Conservation (phyloP, 2,329 filamentous ascomycete genomes). For the Ceratocystis eucalypticola region DNA sequence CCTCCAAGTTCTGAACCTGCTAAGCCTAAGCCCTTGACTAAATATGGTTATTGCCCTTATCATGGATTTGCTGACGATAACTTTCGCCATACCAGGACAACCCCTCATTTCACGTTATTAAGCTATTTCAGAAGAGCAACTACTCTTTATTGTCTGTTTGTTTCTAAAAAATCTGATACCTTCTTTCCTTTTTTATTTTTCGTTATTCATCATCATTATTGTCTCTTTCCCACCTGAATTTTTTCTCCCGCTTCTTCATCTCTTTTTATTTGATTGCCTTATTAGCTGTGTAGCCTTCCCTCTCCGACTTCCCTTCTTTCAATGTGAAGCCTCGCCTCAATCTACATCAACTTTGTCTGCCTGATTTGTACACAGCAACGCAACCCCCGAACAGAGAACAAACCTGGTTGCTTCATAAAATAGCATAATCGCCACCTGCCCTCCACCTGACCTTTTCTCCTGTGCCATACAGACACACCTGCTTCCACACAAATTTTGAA, state of each 20-base stretch:
- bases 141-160: conserved; percentile 6
- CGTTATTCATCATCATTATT: neutral
- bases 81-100: neutral
- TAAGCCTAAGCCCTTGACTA: too few species aligned
- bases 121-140: neutral
- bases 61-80: conserved; percentile 1
- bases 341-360: neutral
- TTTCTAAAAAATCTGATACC: neutral
- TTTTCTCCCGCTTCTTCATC: neutral
- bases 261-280: neutral
- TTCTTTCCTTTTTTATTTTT: neutral
- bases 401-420: neutral
- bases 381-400: neutral
- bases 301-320: neutral
- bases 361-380: neutral
- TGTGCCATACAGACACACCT: too few species aligned
- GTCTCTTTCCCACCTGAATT: neutral
- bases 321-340: neutral
- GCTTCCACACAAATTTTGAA: neutral
- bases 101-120: neutral
- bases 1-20: too few species aligned
- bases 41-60: conserved; percentile 1
- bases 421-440: neutral
- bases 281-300: neutral
- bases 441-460: too few species aligned